Base-by-base conservation (phyloP, 2,329 filamentous ascomycete genomes). In the Arthrobotrys entomopaga region DNA sequence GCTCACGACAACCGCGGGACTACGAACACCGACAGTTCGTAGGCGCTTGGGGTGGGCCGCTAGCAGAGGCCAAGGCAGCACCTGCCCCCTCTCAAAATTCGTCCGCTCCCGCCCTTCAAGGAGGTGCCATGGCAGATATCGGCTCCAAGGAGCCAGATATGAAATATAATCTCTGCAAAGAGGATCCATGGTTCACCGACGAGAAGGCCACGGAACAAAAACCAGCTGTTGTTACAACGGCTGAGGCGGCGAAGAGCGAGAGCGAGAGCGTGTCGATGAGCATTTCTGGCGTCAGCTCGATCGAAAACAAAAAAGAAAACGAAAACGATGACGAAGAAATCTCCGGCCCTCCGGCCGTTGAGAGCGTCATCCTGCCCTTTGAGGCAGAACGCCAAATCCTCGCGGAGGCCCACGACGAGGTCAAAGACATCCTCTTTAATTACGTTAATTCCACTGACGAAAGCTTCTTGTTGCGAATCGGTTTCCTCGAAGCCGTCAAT, bases 171-270 rank as follows among this genome's bases (percentile, higher is more conserved):
- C 42, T 60, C 20, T 4, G 29, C 11, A n/a, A 60, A 20, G 6
- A 60, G 40, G 57, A 48, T 22, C 57, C 57, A 13, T 60, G 57
- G 57, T 60, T 48, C 22, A 15, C 42, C 20, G 16, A 42, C n/a
- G 7, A 16, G 13, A 10, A 46, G 19, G n/a, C 15, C 7, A 13
- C 40, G 16, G 13, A 22, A 13, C 56, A 19, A 16, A 16, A 11
- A 5, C 5, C 3, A n/a, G 38, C 34, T 2, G 56, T 11, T 3
- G 13, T 29, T 13, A 38, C 19, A 3, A 13, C 57, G n/a, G 40
- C 16, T 19, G 11, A 38, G 22, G 15, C 24, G 3, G 15, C 13
- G 42, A 34, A 34, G 13, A 29, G 29, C 16, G 52, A 54, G 11
- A 42, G 26, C 38, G 16, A 29, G 26, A 57, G 53, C 48, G 48